Evolutionary conservation across 2,329 filamentous ascomycete genomes (phyloP), one percentile per base, ranked within the genome.

Genomic region (Gaeumannomyces tritici): DNA sequence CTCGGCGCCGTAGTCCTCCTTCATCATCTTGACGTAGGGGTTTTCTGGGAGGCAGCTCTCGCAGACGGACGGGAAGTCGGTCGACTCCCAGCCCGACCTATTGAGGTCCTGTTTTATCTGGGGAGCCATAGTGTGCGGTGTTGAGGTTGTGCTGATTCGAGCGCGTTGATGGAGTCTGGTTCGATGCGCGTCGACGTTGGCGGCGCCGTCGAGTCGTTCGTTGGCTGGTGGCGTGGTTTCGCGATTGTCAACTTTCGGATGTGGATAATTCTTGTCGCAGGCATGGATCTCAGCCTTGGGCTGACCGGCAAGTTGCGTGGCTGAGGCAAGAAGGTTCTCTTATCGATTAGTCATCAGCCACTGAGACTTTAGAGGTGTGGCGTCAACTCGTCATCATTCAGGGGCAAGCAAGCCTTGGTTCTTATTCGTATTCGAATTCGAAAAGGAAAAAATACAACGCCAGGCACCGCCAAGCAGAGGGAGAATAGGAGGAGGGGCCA

Each of bases 11-110:
- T 96, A 88, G 74, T 99, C 93, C 73, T 98, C 92, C 77, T 99
- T 99, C 64, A 99, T 82, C 93, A 99, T 98, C 76, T 98, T 95
- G 56, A 99, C 95, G 71, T 96, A 99, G 2, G 93, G 93, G 70
- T 98, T 98, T 65, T 96, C 93, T 21, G 93, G 93, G 2, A 99
- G 84, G 74, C 95, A 99, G 72, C 88, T 92, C 76, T 99, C 95
- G 79, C 86, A 95, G 42, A 95, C 89, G 3, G 89, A 93, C 11
- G 91, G 91, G 70, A 95, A 92, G 75, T 95, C 91, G 59, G 91
- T 95, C 35, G 91, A 89, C 77, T 99, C 95, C 92, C 93, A 97
- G 64, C 95, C 95, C 24, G 92, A 95, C 62, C 95, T 86, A 77
- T 98, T 97, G 58, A 97, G 83, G 73, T 97, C 93, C 73, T 96